phyloP scores from a whole-genome alignment of 768 basidiomycete species.

The Termitomyces sp. region DNA sequence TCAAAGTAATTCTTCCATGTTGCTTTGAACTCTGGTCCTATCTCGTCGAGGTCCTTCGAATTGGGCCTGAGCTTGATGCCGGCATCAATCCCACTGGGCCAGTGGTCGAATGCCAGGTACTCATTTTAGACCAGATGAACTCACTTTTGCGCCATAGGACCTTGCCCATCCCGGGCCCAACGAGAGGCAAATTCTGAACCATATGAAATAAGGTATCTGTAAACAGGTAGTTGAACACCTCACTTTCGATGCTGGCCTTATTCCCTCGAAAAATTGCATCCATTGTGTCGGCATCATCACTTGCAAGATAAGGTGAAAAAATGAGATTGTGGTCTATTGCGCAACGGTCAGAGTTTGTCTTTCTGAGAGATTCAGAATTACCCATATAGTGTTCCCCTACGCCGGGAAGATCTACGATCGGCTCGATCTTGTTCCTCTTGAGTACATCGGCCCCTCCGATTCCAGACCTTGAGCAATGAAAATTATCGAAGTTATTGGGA shows the following conservation, averaged over 20 bases:
- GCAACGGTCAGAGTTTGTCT: not conserved
- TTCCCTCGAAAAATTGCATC: slow-evolving; percentile 43
- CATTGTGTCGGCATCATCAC: slow-evolving; percentile 45
- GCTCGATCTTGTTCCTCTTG: slow-evolving; percentile 41
- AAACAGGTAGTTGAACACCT: slow-evolving; percentile 11
- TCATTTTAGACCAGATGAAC: not conserved
- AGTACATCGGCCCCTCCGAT: slow-evolving; percentile 57
- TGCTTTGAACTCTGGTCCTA: slow-evolving; percentile 45
- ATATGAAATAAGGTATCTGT: not conserved
- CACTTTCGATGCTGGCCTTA: slow-evolving; percentile 37
- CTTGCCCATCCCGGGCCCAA: slow-evolving; percentile 17
- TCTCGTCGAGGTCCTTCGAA: slow-evolving; percentile 42
- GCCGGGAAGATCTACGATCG: slow-evolving; percentile 63
- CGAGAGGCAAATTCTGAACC: slow-evolving; percentile 13
- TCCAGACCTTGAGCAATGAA: slow-evolving; percentile 41
- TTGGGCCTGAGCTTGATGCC: slow-evolving; percentile 57
- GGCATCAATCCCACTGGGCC: slow-evolving; percentile 45
- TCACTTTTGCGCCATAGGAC: slow-evolving; percentile 52
- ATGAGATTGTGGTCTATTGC: slow-evolving; percentile 38
- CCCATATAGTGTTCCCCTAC: slow-evolving; percentile 73
- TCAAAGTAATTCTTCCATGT: slow-evolving; percentile 52
- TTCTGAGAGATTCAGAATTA: slow-evolving; percentile 15
- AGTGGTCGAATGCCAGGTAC: not conserved
- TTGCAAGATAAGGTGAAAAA: slow-evolving; percentile 38
- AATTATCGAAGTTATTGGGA: not conserved